Evolutionary conservation across 352 stramenopile species (phyloP), one percentile per base, ranked within the genome.

Genomic region (Pythium brachiatum): DNA sequence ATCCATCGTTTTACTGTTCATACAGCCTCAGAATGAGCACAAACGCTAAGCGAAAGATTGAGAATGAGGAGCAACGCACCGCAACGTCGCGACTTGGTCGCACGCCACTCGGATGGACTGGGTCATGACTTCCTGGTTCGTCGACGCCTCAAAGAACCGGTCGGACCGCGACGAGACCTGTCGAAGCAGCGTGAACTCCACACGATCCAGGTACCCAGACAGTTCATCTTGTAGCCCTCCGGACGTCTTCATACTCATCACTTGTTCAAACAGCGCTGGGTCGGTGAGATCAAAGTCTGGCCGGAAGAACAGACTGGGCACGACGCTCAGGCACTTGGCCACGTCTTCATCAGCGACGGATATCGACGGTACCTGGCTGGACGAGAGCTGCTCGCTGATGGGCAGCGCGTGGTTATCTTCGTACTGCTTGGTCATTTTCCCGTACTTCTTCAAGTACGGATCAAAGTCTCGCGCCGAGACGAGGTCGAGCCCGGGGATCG

Each of bases 121-220:
- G 62, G 92, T 91, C 78, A 92, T 95, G 0, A 91, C 85, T 64
- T 92, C 85, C 60, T 95, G 86, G 60, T 90, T 82, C 29, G 83
- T 76, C 7, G 85, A 94, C 12, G 83, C 84, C 53, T 95, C 79
- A 26, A 95, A 94, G 72, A 95, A 94, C 20, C 81, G 79, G 58
- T 95, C 81, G 1, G 86, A 93, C 15, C 86, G 79, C 9, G 84
- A 94, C 32, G 84, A 92, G 32, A 95, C 84, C 63, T 95, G 84
- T 2, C 86, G 83, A 43, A 95, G 72, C 48, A 95, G 72, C 36
- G 84, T 91, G 62, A 94, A 90, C 60, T 95, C 84, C 43, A 95
- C 86, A 29, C 81, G 79, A 63, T 95, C 86, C 55, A 95, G 64
- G 66, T 94, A 93, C 43, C 74, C 76, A 9, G 84, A 89, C 36